These are phyloP conservation scores for Cladosporium sp. DNA, from an alignment of 2,329 filamentous ascomycete genomes.

Conservation along the genomic window DNA sequence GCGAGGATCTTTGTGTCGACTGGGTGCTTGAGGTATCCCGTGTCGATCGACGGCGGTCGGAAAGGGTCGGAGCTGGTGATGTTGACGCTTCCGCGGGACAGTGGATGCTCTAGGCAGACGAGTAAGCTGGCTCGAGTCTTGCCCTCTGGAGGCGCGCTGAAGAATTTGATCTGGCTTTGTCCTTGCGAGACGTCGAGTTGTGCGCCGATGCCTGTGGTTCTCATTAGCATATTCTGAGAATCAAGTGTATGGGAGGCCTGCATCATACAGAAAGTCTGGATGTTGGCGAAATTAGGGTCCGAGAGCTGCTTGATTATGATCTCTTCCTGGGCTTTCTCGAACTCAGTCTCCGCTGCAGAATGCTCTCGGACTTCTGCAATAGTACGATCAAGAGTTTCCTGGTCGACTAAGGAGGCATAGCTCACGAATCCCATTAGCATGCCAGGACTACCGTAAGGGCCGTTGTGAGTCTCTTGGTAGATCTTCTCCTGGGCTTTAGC, in stretches of 20 bases:
- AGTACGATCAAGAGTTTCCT: conserved; percentile 33
- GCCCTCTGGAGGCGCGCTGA: conserved; percentile 34
- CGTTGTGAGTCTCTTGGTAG: conserved; percentile 37
- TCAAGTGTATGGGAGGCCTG: conserved; percentile 17
- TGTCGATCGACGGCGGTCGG: conserved; percentile 28
- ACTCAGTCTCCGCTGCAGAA: conserved; percentile 37
- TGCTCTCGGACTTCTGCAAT: conserved; percentile 35
- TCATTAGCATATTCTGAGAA: not conserved
- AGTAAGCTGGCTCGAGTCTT: conserved; percentile 35
- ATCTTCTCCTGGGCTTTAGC: conserved; percentile 35
- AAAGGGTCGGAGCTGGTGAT: conserved; percentile 25
- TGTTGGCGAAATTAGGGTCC: conserved; percentile 38
- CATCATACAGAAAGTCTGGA: conserved; percentile 37
- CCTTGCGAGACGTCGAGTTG: conserved; percentile 35
- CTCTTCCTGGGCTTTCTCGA: conserved; percentile 39
- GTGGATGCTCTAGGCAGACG: conserved; percentile 37
- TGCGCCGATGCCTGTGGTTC: conserved; percentile 29
- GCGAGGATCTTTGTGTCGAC: conserved; percentile 45
- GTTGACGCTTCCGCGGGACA: conserved; percentile 32
- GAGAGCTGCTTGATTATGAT: conserved; percentile 36
- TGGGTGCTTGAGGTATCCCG: conserved; percentile 42
- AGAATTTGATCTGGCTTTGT: conserved; percentile 34
- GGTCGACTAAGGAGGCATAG: conserved; percentile 34
- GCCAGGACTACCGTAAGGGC: conserved; percentile 37
- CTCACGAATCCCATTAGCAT: conserved; percentile 40